Base-by-base conservation (phyloP, 2,329 filamentous ascomycete species). In the Apiospora koreana region DNA sequence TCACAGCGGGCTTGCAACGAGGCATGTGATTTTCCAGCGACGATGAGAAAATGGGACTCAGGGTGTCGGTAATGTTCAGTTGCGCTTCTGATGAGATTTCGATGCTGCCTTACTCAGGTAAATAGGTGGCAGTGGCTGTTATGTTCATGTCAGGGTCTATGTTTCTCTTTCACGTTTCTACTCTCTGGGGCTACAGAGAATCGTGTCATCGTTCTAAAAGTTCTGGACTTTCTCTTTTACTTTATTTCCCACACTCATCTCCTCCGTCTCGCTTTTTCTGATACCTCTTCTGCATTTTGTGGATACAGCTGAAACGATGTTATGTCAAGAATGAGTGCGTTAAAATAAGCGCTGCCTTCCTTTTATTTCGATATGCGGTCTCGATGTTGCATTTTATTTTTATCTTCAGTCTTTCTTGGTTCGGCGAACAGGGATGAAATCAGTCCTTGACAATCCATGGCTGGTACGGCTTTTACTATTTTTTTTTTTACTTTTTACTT, bases 211-310 rank as follows among this genome's bases (percentile, higher is more conserved):
- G 38, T 67, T 69, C 68, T 38, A 50, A 70, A 68, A 70, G 54
- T 66, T 65, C 54, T 71, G 66, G 65, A 58, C 65, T 66, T 66
- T 46, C 50, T 50, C 73, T 76, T 62, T 62, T 62, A 62, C 28
- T 62, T 62, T 62, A 62, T 62, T 38, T 62, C 54, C 54, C 54
- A 62, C 54, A 76, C 64, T 74, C 74, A 73, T 75, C 75, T 78
- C 74, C 75, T 78, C 74, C 74, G 76, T 77, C 72, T 75, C 74
- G 69, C 72, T 74, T 76, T 77, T 77, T 76, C 76, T 77, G 78
- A 80, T 80, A 79, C 78, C 78, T 79, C 76, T 66, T 66, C 69
- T 71, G 72, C 74, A 76, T 77, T 76, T 77, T 74, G 70, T 76
- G 77, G 76, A 76, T 73, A 75, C 73, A 73, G 74, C 72, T 74